Evolutionary conservation across 306 rosid species (phyloP).

Genomic region (Fragaria ananassa): DNA sequence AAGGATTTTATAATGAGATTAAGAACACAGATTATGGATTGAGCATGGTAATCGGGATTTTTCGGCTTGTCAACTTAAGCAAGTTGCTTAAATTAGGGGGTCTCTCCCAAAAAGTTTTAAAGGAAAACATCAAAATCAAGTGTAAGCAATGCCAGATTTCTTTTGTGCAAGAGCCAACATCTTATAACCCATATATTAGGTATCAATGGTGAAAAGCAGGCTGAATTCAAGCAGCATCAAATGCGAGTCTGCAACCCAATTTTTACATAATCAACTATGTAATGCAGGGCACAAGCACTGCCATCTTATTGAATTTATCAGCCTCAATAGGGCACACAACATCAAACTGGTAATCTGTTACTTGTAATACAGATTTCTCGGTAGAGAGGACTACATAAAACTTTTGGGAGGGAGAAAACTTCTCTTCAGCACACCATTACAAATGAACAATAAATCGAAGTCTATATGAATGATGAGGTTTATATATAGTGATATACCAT

Average conservation of each 20-base stretch:
- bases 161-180: not conserved
- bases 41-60: not conserved
- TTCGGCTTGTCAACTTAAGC: not conserved
- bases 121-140: constrained; percentile 6
- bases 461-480: not conserved
- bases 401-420: not conserved
- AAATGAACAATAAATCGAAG: not conserved
- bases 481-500: not conserved
- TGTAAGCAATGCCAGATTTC: not conserved
- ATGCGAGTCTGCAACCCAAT: not conserved
- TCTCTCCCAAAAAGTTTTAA: not conserved
- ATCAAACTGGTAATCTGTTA: not conserved
- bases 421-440: not conserved
- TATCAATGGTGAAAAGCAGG: not conserved
- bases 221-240: constrained; percentile 8
- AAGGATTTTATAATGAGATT: not conserved
- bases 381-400: not conserved
- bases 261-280: not conserved
- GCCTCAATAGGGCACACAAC: not conserved
- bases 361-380: not conserved
- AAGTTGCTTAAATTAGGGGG: constrained; percentile 3
- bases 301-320: not conserved
- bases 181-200: not conserved
- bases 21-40: not conserved
- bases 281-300: not conserved